Conservation (phyloP, 2,329 filamentous ascomycete species). For the Thermothelomyces thermophilus region DNA sequence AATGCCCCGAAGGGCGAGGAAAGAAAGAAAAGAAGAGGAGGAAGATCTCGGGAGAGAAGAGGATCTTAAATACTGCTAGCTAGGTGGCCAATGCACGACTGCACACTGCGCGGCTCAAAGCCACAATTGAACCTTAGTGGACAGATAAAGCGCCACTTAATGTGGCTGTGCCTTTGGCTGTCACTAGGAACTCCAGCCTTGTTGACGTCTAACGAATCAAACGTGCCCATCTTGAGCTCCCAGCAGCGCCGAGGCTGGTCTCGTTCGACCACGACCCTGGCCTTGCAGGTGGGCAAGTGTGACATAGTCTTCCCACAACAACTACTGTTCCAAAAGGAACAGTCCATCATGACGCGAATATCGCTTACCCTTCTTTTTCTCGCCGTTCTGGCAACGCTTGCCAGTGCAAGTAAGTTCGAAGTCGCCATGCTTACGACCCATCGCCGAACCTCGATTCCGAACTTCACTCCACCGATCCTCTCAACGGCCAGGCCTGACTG, state of each 20-base stretch:
- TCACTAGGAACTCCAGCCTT: neutral
- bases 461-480: neutral
- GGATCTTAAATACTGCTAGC: slow-evolving; percentile 11
- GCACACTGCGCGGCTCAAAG: slow-evolving; percentile 11
- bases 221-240: neutral
- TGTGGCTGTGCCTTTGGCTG: neutral
- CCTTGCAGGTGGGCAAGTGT: neutral
- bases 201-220: neutral
- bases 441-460: neutral
- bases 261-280: neutral
- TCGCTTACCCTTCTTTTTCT: slow-evolving; percentile 15
- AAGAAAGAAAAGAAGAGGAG: slow-evolving; percentile 20
- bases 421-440: neutral
- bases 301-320: too few species aligned
- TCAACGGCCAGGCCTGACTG: neutral
- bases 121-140: neutral
- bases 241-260: neutral
- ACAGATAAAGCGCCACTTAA: neutral
- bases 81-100: slow-evolving; percentile 20
- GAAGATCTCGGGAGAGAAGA: slow-evolving; percentile 8
- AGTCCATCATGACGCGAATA: slow-evolving; percentile 23
- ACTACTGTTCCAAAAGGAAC: too few species aligned
- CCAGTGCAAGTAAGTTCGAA: slow-evolving; percentile 19
- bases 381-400: slow-evolving; percentile 16
- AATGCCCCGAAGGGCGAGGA: slow-evolving; percentile 26